Percentiles rank a stretch among this genome's conserved stretches.
phyloP scores from a whole-genome alignment of 176 grass and related monocot species.

The Pharus latifolius region DNA sequence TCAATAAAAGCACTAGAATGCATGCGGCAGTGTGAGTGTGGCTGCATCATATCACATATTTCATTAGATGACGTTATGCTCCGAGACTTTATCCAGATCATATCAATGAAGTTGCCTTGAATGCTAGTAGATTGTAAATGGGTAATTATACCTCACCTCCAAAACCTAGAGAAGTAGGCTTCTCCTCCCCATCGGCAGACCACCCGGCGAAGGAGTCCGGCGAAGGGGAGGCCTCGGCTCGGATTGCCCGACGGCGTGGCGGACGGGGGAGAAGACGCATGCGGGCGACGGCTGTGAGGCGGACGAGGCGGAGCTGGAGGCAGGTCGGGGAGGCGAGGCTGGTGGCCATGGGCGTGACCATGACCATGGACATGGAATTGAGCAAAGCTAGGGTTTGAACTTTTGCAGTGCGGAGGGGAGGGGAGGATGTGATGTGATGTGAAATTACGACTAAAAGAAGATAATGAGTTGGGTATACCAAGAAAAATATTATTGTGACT shows the following conservation, averaged over 20 bases:
- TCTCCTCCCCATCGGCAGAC: constrained; percentile 12
- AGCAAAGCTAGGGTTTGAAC: no score
- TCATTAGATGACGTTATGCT: background rate
- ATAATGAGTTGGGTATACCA: no score
- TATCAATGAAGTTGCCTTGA: background rate
- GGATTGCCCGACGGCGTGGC: background rate
- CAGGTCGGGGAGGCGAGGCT: background rate
- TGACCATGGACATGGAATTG: no score
- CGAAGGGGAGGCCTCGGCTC: background rate
- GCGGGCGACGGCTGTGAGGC: background rate
- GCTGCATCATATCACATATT: background rate
- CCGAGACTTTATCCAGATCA: background rate
- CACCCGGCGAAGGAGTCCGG: constrained; percentile 67
- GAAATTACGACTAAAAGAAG: no score
- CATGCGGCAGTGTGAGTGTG: background rate
- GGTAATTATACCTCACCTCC: no score
- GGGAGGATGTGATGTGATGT: no score
- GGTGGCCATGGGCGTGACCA: background rate
- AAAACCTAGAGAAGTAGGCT: background rate
- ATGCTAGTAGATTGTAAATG: no score
- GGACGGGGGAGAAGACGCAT: background rate
- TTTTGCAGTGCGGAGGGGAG: no score
- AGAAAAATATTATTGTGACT: no score
- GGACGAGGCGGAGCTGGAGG: constrained; percentile 39
- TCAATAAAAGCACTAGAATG: background rate